phyloP scores from a whole-genome alignment of 2,329 filamentous ascomycete species.

The Chaetomium globosum region DNA sequence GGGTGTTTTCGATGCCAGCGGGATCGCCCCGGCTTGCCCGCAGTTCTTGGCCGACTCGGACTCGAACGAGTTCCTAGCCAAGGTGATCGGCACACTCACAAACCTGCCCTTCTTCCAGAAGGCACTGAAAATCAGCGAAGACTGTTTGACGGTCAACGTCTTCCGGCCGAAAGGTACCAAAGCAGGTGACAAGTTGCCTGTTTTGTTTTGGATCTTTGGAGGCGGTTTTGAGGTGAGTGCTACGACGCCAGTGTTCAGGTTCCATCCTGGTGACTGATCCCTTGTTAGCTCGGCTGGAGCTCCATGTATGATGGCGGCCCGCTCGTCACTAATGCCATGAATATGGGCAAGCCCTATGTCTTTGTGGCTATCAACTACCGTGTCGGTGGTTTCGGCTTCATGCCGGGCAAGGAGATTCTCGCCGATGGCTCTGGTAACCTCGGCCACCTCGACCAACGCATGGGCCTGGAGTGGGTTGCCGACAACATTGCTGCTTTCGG shows the following conservation, averaged over 20 bases:
- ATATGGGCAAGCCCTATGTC: slow-evolving; percentile 65
- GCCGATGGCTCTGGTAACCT: slow-evolving; percentile 69
- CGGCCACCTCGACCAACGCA: slow-evolving; percentile 71
- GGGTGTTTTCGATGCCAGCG: slow-evolving; percentile 64
- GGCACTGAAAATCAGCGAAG: slow-evolving; percentile 59
- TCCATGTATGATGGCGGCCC: slow-evolving; percentile 56
- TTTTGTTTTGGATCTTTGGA: slow-evolving; percentile 72
- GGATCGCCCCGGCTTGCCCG: slow-evolving; percentile 65
- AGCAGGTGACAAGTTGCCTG: slow-evolving; percentile 60
- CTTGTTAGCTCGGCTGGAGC: slow-evolving; percentile 50
- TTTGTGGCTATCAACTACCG: slow-evolving; percentile 80
- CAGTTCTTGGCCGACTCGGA: slow-evolving; percentile 67
- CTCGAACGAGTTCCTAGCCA: slow-evolving; percentile 44
- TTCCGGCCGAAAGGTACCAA: slow-evolving; percentile 61
- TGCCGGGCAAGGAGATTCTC: slow-evolving; percentile 68
- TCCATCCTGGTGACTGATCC: neutral
- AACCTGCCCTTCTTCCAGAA: slow-evolving; percentile 61
- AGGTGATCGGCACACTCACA: slow-evolving; percentile 54
- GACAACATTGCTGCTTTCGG: slow-evolving; percentile 79
- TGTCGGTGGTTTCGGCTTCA: slow-evolving; percentile 72
- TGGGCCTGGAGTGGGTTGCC: slow-evolving; percentile 74
- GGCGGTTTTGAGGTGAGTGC: slow-evolving; percentile 59
- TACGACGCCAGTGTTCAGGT: neutral
- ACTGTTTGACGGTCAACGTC: slow-evolving; percentile 65
- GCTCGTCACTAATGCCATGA: slow-evolving; percentile 51